phyloP scores from a whole-genome alignment of 371 early-diverging fungal genomes.

The Paraphysoderma sedebokerense region DNA sequence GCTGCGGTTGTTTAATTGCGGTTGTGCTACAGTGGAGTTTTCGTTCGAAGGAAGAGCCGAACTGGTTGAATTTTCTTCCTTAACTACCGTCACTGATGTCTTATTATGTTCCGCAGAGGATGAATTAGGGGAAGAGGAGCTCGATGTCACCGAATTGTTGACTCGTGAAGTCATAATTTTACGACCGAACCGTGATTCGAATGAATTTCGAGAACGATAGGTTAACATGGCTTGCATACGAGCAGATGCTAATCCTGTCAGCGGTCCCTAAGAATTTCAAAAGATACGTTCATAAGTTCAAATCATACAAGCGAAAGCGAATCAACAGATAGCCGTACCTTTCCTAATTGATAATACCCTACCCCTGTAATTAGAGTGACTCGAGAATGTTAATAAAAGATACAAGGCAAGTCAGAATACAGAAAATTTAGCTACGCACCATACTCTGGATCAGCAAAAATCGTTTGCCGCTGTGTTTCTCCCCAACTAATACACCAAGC shows the following conservation, averaged over 20 bases:
- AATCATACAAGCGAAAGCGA: no score
- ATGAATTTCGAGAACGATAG: conserved; percentile 83
- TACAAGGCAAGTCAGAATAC: no score
- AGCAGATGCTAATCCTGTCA: conserved; percentile 72
- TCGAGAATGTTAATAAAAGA: no score
- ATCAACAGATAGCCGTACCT: no score
- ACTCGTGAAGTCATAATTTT: conserved; percentile 53
- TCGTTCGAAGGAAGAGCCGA: background rate
- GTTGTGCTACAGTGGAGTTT: background rate
- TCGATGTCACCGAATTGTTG: no score
- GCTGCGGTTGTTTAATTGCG: background rate
- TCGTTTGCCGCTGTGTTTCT: conserved; percentile 89
- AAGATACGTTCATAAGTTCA: no score
- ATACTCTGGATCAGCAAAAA: conserved; percentile 79
- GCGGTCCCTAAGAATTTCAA: conserved; percentile 47
- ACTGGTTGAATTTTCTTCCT: background rate
- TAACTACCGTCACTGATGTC: background rate
- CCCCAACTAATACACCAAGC: conserved; percentile 98
- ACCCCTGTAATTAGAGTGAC: no score
- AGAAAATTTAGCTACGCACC: no score
- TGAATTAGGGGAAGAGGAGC: no score
- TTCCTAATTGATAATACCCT: no score
- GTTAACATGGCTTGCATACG: conserved; percentile 91
- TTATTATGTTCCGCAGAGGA: background rate
- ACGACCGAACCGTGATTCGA: conserved; percentile 86